Base-by-base conservation (phyloP, 73 alveolate species). In the Paramecium pentaurelia region DNA sequence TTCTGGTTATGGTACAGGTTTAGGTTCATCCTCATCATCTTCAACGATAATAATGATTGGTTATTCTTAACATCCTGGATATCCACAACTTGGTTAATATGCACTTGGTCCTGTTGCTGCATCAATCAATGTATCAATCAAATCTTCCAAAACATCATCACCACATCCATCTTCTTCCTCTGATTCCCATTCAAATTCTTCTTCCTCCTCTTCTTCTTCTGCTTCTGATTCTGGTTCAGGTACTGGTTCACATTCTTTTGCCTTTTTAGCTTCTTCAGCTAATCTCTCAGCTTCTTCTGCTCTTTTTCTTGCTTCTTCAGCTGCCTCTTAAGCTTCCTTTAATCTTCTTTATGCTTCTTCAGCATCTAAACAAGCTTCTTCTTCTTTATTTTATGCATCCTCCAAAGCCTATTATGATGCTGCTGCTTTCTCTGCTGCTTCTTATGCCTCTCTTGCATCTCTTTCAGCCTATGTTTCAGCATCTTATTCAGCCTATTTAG, bases 91-190 rank as follows among this genome's bases (percentile, higher is more conserved):
- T 44, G 91, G 91, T 45, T 80, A 45, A 42, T 44, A 80, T 3
- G 91, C 91, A 20, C 51, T 25, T 18, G 91, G 91, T 45, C 49
- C 51, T 32, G 44, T 27, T 3, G 91, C 91, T 40, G 77, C 44
- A 45, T 80, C 91, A 80, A 80, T 80, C 49, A 80, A 80, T 44
- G 91, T 80, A 45, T 80, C 91, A 80, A 80, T 80, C 32, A 80
- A 80, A 27, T 80, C 75, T 45, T 80, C 91, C 27, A 80, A 80
- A 2, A 20, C 91, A 32, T 80, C 58, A 32, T 80, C 91, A 11
- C 64, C 58, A 47, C 91, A 80, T 20, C 58, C 91, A 64, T 64
- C 84, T 64, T 64, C 84, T 47, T 80, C 91, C 22, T 80, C 91
- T 8, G 37, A 20, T 54, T 54, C 70, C 60, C 60, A 73, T 28